These are phyloP conservation scores for Euphorbia tirucalli DNA, from an alignment of 345 rosid genomes.

Conservation along the genomic window DNA sequence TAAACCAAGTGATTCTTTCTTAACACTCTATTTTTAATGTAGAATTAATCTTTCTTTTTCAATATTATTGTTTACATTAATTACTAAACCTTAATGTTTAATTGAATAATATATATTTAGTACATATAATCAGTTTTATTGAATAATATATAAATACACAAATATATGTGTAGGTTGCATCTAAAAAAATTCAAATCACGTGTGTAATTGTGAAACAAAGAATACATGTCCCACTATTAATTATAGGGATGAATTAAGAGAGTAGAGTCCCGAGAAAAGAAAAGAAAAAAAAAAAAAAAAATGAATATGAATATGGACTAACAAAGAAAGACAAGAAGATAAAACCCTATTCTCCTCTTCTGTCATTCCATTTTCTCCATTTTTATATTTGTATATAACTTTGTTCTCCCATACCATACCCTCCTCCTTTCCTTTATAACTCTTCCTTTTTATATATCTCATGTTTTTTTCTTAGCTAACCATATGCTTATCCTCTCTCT, in stretches of 20 bases:
- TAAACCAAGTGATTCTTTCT: no score
- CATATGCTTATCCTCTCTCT: slow-evolving; percentile 22
- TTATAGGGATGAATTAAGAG: not conserved
- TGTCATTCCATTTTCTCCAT: slow-evolving; percentile 26
- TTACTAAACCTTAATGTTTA: no score
- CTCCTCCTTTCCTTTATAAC: no score
- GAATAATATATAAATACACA: no score
- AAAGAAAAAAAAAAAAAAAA: no score
- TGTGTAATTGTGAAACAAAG: not conserved
- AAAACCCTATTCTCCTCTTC: slow-evolving; percentile 38
- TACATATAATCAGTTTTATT: no score
- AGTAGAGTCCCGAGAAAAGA: slow-evolving; percentile 20
- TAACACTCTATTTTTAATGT: no score
- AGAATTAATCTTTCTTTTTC: no score
- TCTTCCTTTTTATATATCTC: slow-evolving; percentile 22
- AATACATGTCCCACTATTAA: not conserved
- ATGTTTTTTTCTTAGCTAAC: slow-evolving; percentile 19
- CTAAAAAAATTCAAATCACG: not conserved
- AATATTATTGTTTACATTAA: no score
- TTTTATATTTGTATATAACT: slow-evolving; percentile 21
- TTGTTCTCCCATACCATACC: slow-evolving; percentile 18
- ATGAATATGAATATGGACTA: slow-evolving; percentile 34
- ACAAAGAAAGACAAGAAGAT: slow-evolving; percentile 42
- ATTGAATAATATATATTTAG: no score
- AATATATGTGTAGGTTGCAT: not conserved